These are phyloP conservation scores for Chlamydomonas schloesseri DNA, from an alignment of 139 green algal species.

Conservation along the genomic window DNA sequence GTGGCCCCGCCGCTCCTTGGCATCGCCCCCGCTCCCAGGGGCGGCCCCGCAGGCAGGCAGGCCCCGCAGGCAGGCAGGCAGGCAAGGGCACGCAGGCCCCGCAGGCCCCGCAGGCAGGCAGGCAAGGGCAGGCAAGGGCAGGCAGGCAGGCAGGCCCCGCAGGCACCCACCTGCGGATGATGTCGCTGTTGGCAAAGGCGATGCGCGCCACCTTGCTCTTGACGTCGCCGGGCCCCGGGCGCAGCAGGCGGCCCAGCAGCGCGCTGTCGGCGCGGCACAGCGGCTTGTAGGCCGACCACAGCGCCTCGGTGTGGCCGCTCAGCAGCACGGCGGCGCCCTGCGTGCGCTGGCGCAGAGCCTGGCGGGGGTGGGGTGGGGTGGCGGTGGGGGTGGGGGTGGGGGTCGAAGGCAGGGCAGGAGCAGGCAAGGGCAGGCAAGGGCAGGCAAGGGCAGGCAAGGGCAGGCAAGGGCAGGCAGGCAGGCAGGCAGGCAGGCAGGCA, in stretches of 20 bases:
- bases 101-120: too few species aligned
- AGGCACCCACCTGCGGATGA: slow-evolving; percentile 9
- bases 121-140: too few species aligned
- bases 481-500: too few species aligned
- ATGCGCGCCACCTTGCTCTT: slow-evolving; percentile 62
- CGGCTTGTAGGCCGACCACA: slow-evolving; percentile 79
- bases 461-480: too few species aligned
- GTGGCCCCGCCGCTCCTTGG: too few species aligned
- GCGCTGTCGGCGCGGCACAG: slow-evolving; percentile 68
- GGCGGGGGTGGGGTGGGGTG: not conserved
- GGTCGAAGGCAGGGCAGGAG: not conserved
- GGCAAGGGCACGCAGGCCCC: too few species aligned
- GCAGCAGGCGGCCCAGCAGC: slow-evolving; percentile 48
- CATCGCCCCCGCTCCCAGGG: too few species aligned
- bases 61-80: too few species aligned
- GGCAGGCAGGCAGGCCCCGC: too few species aligned
- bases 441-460: too few species aligned
- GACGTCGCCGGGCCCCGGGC: slow-evolving; percentile 40
- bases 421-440: too few species aligned
- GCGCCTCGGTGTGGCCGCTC: slow-evolving; percentile 66
- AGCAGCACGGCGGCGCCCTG: slow-evolving; percentile 72
- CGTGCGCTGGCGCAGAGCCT: slow-evolving; percentile 55
- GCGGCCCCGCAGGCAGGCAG: too few species aligned
- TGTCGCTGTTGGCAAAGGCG: slow-evolving; percentile 74
- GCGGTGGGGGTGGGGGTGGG: not conserved